Evolutionary conservation across 306 rosid genomes (phyloP).

Genomic region (Vigna trinervia): DNA sequence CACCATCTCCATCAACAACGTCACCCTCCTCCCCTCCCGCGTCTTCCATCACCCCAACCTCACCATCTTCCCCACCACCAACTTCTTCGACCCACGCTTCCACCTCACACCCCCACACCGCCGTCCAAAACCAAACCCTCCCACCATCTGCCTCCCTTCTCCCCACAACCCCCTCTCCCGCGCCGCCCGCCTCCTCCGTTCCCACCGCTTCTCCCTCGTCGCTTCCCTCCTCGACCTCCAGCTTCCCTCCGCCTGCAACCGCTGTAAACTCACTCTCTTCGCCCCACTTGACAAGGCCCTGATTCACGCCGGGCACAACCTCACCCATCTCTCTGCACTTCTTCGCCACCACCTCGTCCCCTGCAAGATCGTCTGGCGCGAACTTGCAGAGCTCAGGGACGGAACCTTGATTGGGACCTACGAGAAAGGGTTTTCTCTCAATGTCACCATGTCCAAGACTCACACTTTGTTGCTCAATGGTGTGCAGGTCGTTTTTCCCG

Average conservation of each 20-base stretch:
- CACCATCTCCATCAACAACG: slow-evolving; percentile 61
- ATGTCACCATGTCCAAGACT: slow-evolving; percentile 30
- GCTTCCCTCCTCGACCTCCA: too few relatives aligned
- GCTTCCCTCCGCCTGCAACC: too few relatives aligned
- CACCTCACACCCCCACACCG: slow-evolving; percentile 2
- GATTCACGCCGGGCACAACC: neutral
- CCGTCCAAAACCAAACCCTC: neutral
- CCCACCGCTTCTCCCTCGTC: too few relatives aligned
- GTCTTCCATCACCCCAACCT: slow-evolving; percentile 57
- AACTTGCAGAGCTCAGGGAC: slow-evolving; percentile 43
- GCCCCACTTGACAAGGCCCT: slow-evolving; percentile 52
- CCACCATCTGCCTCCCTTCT: slow-evolving; percentile 7
- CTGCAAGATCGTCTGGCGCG: too few relatives aligned
- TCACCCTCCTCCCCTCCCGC: slow-evolving; percentile 50
- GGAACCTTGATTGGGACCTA: slow-evolving; percentile 51
- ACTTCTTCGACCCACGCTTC: slow-evolving; percentile 58
- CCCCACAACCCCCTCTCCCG: too few relatives aligned
- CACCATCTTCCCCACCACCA: slow-evolving; percentile 46
- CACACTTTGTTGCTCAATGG: slow-evolving; percentile 50
- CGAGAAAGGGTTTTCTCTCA: slow-evolving; percentile 48
- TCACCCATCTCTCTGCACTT: too few relatives aligned
- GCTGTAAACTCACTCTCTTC: slow-evolving; percentile 41
- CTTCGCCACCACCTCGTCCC: too few relatives aligned
- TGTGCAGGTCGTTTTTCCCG: slow-evolving; percentile 49
- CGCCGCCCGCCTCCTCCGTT: too few relatives aligned